A percentile compares a stretch with the other conserved stretches of the same genome.
Conservation (phyloP, 257 asterid species). For the Ocimum tenuiflorum region DNA sequence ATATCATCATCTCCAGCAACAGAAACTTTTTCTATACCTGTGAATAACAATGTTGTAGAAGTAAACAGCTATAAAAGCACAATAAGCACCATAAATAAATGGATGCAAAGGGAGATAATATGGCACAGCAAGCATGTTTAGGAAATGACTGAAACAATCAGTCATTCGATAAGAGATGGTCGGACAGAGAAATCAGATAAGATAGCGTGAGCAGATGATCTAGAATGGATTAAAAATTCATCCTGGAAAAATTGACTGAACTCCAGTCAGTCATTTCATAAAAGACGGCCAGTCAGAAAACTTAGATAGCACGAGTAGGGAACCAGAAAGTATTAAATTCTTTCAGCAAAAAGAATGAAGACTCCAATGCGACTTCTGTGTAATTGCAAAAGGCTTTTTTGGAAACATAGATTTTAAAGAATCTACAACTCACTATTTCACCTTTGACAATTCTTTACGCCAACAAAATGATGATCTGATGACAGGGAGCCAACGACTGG, state of each 20-base stretch:
- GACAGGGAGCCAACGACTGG: too few species aligned
- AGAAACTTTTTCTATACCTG: slow-evolving; percentile 50
- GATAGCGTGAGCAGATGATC: background rate
- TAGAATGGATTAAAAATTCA: background rate
- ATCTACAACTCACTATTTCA: too few species aligned
- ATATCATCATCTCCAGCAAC: slow-evolving; percentile 37
- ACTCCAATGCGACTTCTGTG: too few species aligned
- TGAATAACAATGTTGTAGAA: slow-evolving; percentile 14
- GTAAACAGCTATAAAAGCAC: slow-evolving; percentile 4
- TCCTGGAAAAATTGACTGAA: too few species aligned
- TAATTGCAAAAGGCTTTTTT: too few species aligned
- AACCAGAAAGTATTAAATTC: too few species aligned
- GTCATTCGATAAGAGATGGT: background rate
- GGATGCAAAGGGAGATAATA: slow-evolving; percentile 7
- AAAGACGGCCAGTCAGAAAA: too few species aligned
- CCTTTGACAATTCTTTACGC: too few species aligned
- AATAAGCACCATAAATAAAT: background rate
- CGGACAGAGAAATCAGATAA: background rate
- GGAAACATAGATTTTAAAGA: too few species aligned
- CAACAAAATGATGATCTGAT: too few species aligned
- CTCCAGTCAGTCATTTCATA: too few species aligned
- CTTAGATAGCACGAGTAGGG: too few species aligned
- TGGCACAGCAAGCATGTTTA: slow-evolving; percentile 6
- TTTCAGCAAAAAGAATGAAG: background rate
- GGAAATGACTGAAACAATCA: background rate